Evolutionary conservation across 2,329 filamentous ascomycete genomes (phyloP).

Genomic region (Huntiella savannae): DNA sequence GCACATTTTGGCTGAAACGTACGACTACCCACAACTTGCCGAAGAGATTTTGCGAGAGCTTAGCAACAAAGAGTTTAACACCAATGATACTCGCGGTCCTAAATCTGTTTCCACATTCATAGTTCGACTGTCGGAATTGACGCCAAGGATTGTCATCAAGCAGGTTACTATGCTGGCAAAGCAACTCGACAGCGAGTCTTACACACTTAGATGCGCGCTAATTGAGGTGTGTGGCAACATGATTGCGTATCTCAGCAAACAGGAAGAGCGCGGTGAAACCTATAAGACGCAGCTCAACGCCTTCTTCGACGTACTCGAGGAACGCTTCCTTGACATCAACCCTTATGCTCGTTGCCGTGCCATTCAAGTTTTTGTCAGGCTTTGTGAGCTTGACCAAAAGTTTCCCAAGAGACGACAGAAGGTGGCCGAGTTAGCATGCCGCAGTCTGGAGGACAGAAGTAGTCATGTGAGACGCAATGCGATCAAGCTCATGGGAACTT

Average conservation of each 20-base stretch:
- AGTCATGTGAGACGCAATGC: slow-evolving; percentile 92
- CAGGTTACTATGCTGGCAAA: slow-evolving; percentile 93
- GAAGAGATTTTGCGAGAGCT: slow-evolving; percentile 88
- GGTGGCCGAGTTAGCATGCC: slow-evolving; percentile 68
- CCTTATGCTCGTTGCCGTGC: slow-evolving; percentile 85
- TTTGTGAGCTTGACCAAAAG: slow-evolving; percentile 90
- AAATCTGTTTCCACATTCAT: slow-evolving; percentile 94
- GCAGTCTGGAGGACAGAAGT: slow-evolving; percentile 91
- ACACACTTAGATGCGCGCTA: slow-evolving; percentile 78
- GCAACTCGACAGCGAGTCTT: slow-evolving; percentile 90
- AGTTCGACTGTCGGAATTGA: slow-evolving; percentile 77
- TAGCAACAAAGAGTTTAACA: slow-evolving; percentile 95
- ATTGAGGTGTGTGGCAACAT: slow-evolving; percentile 97
- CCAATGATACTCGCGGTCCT: slow-evolving; percentile 82
- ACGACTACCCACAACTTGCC: slow-evolving; percentile 87
- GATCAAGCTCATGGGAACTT: slow-evolving; percentile 71
- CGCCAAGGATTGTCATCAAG: slow-evolving; percentile 82
- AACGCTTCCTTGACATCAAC: slow-evolving; percentile 89
- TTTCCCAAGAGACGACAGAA: slow-evolving; percentile 81
- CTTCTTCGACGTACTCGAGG: slow-evolving; percentile 92
- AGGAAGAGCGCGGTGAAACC: slow-evolving; percentile 80
- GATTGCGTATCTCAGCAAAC: slow-evolving; percentile 72
- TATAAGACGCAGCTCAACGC: slow-evolving; percentile 89
- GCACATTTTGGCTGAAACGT: slow-evolving; percentile 88
- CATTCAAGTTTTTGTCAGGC: slow-evolving; percentile 79